Percentiles rank a stretch among this genome's conserved stretches.
These are phyloP conservation scores for Calendula officinalis DNA, from an alignment of 129 eudicot species.

Conservation along the genomic window DNA sequence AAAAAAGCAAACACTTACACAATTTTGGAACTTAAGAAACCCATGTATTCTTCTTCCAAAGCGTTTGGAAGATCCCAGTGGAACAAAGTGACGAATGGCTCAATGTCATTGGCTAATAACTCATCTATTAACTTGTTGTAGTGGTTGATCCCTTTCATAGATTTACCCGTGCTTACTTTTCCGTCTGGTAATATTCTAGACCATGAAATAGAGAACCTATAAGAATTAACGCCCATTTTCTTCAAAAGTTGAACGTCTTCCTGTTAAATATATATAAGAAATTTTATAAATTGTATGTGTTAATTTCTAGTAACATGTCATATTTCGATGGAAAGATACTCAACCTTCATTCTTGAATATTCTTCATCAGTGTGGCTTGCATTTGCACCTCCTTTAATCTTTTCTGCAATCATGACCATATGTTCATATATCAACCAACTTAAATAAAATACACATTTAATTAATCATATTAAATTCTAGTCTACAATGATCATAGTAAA, in stretches of 20 bases:
- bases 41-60: neutral
- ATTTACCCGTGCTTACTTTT: conserved; percentile 19
- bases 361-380: neutral
- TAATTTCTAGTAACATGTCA: neutral
- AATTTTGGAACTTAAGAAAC: conserved; percentile 16
- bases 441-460: too few species aligned
- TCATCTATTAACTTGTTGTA: conserved; percentile 3
- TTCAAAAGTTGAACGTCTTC: conserved; percentile 27
- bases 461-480: too few species aligned
- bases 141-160: conserved; percentile 19
- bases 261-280: neutral
- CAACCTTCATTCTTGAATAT: neutral
- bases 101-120: neutral
- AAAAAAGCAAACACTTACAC: conserved; percentile 18
- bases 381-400: neutral
- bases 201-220: conserved; percentile 36
- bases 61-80: conserved; percentile 33
- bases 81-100: conserved; percentile 31
- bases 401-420: neutral
- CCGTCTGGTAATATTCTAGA: conserved; percentile 39
- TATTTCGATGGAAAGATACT: neutral
- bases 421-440: too few species aligned
- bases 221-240: conserved; percentile 25
- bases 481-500: too few species aligned
- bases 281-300: neutral